Evolutionary conservation across 1,139 yeast genomes (phyloP).

Genomic region (Geotrichum macrosporum): DNA sequence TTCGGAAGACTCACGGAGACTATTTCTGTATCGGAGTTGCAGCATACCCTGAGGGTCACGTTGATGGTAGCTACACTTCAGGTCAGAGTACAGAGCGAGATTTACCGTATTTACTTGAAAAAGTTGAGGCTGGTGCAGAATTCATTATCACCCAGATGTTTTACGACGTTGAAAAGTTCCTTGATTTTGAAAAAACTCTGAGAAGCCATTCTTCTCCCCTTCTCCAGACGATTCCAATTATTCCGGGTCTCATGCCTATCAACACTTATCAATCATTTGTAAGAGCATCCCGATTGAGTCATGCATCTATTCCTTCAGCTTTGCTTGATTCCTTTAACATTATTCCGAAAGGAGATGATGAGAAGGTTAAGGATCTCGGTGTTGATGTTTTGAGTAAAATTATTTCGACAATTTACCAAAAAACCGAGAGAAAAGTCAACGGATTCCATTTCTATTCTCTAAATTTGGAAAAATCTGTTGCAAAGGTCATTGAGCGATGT

Average conservation of each 20-base stretch:
- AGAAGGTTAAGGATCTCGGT: conserved; percentile 79
- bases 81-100: no score
- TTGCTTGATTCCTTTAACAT: conserved; percentile 72
- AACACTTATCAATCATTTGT: conserved; percentile 88
- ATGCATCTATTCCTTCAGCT: conserved; percentile 69
- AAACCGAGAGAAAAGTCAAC: no score
- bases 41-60: conserved; percentile 97
- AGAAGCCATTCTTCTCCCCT: no score
- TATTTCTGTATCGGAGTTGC: conserved; percentile 88
- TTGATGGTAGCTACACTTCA: conserved; percentile 71
- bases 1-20: conserved; percentile 63
- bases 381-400: conserved; percentile 79
- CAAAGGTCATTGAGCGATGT: conserved; percentile 79
- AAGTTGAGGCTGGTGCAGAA: conserved; percentile 89
- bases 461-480: conserved; percentile 88
- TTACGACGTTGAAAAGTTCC: conserved; percentile 82
- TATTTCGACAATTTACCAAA: conserved; percentile 66
- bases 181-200: conserved; percentile 72
- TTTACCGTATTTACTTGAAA: conserved; percentile 69
- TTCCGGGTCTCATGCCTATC: conserved; percentile 98
- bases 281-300: conserved; percentile 94
- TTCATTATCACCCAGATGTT: conserved; percentile 91
- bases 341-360: conserved; percentile 87
- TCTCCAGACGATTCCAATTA: conserved; percentile 83
- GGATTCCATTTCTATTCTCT: conserved; percentile 95